Percentiles rank a stretch among this genome's conserved stretches.
These are phyloP conservation scores for Cercospora sp. DNA, from an alignment of 2,329 filamentous ascomycete genomes.

Conservation along the genomic window DNA sequence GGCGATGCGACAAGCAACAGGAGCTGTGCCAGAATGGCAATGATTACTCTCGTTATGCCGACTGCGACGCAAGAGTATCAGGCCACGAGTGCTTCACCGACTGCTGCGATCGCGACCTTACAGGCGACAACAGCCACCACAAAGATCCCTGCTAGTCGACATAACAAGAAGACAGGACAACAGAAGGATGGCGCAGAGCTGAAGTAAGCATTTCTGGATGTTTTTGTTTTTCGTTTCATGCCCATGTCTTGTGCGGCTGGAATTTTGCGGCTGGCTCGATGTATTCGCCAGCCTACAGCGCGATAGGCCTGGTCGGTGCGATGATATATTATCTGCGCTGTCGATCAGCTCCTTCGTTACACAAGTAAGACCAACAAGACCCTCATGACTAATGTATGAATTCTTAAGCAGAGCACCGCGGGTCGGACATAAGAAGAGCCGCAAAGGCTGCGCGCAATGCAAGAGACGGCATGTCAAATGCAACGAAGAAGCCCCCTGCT, in stretches of 20 bases:
- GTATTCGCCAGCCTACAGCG: neutral
- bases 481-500: constrained; percentile 36
- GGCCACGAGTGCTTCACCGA: neutral
- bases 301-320: neutral
- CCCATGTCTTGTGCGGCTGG: neutral
- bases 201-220: constrained; percentile 3
- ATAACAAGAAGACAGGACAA: neutral
- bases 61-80: neutral
- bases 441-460: constrained; percentile 37
- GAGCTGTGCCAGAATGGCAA: constrained; percentile 7
- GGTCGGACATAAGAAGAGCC: constrained; percentile 34
- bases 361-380: neutral
- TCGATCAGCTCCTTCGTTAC: neutral
- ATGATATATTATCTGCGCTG: neutral
- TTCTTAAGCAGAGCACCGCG: constrained; percentile 33
- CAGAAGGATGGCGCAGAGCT: neutral
- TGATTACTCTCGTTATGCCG: constrained; percentile 2
- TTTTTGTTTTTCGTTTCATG: neutral
- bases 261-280: neutral
- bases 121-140: neutral
- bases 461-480: constrained; percentile 39
- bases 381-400: constrained; percentile 13
- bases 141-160: neutral
- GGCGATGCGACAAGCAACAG: neutral
- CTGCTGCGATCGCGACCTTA: neutral